Evolutionary conservation across 352 stramenopile genomes (phyloP).

Genomic region (Pythium aquatile): DNA sequence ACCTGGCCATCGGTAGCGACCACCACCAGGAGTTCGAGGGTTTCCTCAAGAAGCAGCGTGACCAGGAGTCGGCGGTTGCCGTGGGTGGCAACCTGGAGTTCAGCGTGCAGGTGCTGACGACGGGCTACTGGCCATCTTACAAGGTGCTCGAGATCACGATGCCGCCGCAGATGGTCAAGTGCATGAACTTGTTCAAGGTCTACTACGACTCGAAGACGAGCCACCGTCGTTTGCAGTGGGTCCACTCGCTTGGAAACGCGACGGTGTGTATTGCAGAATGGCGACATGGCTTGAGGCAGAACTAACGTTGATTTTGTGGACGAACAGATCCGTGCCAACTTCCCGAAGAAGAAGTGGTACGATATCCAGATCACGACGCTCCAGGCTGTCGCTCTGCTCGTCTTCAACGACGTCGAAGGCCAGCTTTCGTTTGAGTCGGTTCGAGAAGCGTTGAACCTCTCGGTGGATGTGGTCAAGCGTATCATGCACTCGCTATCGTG

Average conservation of each 20-base stretch:
- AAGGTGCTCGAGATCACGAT: constrained; percentile 95
- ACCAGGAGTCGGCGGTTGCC: constrained; percentile 52
- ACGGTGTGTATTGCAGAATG: constrained; percentile 52
- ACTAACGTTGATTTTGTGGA: neutral
- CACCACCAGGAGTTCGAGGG: constrained; percentile 96
- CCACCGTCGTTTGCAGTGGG: constrained; percentile 96
- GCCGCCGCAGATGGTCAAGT: constrained; percentile 92
- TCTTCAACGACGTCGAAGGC: constrained; percentile 92
- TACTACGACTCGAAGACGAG: constrained; percentile 93
- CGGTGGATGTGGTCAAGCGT: constrained; percentile 96
- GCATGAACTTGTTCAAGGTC: constrained; percentile 96
- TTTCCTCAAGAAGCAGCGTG: constrained; percentile 86
- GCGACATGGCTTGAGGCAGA: neutral
- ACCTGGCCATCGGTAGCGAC: constrained; percentile 96
- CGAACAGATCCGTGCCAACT: constrained; percentile 66
- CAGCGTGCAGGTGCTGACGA: constrained; percentile 97
- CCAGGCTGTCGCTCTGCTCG: constrained; percentile 94
- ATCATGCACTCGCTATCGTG: constrained; percentile 98
- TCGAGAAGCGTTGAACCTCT: constrained; percentile 92
- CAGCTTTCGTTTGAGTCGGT: constrained; percentile 91
- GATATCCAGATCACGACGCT: constrained; percentile 98
- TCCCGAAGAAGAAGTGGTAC: constrained; percentile 92
- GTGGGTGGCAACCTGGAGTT: constrained; percentile 88
- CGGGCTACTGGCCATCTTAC: constrained; percentile 98
- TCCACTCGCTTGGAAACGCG: constrained; percentile 95